Conservation (phyloP, 148 eudicot species). For the Vaccinium corymbosum region DNA sequence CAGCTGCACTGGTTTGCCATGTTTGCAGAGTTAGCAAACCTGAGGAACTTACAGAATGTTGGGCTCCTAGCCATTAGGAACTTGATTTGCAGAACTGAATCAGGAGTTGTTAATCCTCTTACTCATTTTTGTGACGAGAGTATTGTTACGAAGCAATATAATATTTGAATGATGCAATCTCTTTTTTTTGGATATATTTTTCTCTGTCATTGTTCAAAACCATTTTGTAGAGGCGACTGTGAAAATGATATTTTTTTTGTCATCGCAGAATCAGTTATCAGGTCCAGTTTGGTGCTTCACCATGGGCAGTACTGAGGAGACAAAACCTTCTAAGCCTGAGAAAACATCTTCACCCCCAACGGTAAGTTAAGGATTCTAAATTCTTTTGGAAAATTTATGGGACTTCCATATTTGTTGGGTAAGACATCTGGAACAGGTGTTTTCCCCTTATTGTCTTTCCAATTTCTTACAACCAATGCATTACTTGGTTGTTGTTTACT, state of each 20-base stretch:
- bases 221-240: background rate
- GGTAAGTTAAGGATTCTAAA: conserved; percentile 34
- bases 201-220: background rate
- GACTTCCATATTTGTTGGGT: background rate
- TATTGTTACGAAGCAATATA: background rate
- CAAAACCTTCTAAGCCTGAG: conserved; percentile 46
- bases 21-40: background rate
- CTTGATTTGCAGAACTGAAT: background rate
- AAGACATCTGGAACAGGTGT: background rate
- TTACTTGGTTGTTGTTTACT: conserved; percentile 7
- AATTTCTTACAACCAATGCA: background rate
- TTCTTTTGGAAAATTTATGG: background rate
- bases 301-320: conserved; percentile 65
- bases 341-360: conserved; percentile 53
- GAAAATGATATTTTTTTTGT: background rate
- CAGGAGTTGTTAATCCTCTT: background rate
- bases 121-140: background rate
- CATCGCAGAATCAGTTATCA: background rate
- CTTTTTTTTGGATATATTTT: background rate
- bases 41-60: background rate
- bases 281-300: conserved; percentile 17
- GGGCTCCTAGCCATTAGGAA: background rate
- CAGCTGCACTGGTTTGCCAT: background rate
- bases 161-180: background rate
- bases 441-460: background rate